Evolutionary conservation across 2,329 filamentous ascomycete species (phyloP).

Genomic region (Neopestalotiopsis clavispora): DNA sequence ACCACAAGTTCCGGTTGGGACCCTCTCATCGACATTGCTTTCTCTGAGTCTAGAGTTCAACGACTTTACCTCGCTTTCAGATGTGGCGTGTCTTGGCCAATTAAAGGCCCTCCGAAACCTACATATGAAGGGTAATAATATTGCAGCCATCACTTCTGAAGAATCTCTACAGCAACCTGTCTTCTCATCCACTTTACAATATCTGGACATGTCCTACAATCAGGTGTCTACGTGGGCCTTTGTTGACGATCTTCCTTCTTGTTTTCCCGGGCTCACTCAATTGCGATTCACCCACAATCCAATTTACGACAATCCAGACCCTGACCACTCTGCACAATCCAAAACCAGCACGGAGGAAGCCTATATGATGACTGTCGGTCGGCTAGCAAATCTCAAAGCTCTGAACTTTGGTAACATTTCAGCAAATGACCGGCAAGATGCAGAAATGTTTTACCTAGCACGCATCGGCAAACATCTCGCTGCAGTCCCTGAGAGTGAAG

Average conservation of each 20-base stretch:
- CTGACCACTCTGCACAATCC: constrained; percentile 32
- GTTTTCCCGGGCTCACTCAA: constrained; percentile 75
- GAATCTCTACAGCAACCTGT: constrained; percentile 41
- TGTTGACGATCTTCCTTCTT: constrained; percentile 67
- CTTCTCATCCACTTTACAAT: constrained; percentile 61
- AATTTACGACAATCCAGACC: constrained; percentile 66
- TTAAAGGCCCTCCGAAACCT: constrained; percentile 61
- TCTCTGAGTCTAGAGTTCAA: constrained; percentile 77
- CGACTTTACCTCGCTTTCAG: constrained; percentile 62
- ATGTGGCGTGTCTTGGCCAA: constrained; percentile 57
- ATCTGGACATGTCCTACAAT: constrained; percentile 78
- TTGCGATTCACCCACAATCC: constrained; percentile 88
- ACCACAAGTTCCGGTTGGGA: constrained; percentile 41
- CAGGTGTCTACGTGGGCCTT: constrained; percentile 72
- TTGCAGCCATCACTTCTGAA: constrained; percentile 49
- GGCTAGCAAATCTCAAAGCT: constrained; percentile 68
- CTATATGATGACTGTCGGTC: constrained; percentile 86
- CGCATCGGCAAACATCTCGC: constrained; percentile 79
- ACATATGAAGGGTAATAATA: constrained; percentile 79
- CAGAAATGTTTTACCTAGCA: constrained; percentile 91
- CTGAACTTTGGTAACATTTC: constrained; percentile 79
- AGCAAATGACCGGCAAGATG: constrained; percentile 77
- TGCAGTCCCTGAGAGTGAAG: constrained; percentile 55
- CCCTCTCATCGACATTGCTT: constrained; percentile 57
- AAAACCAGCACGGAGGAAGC: constrained; percentile 70